A percentile compares a stretch with the other conserved stretches of the same genome.
Evolutionary conservation across 2,329 filamentous ascomycete species (phyloP).

Genomic region (Cercospora nicotianae): DNA sequence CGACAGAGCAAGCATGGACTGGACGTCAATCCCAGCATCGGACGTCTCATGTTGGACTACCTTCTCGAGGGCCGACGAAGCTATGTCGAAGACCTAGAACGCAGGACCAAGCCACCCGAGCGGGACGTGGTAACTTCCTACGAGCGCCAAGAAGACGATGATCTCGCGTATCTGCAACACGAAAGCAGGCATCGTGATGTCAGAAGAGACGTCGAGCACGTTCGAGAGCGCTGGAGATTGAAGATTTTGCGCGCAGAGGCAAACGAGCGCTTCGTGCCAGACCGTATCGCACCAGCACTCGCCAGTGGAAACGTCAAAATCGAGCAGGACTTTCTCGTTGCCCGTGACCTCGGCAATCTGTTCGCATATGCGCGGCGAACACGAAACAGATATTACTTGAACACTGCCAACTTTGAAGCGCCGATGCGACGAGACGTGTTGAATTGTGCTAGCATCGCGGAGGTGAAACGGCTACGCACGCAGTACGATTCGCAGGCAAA

Average conservation of each 20-base stretch:
- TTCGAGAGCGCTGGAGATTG: conserved; percentile 15
- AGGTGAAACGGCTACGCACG: conserved; percentile 12
- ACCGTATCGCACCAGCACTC: conserved; percentile 9
- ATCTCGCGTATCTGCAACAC: conserved; percentile 10
- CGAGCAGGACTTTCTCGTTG: conserved; percentile 18
- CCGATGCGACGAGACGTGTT: conserved; percentile 23
- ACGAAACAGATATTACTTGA: conserved; percentile 17
- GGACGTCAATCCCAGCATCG: conserved; percentile 17
- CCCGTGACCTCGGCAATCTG: conserved; percentile 21
- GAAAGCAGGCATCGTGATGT: neutral
- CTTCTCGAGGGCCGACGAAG: conserved; percentile 24
- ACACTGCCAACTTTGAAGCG: conserved; percentile 10
- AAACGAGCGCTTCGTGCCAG: conserved; percentile 7
- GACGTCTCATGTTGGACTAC: conserved; percentile 29
- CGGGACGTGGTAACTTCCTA: conserved; percentile 8
- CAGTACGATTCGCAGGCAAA: conserved; percentile 18
- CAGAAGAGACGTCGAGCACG: conserved; percentile 11
- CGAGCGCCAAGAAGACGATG: conserved; percentile 12
- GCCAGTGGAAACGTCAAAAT: conserved; percentile 6
- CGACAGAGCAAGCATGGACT: conserved; percentile 6
- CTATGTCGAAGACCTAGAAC: conserved; percentile 19
- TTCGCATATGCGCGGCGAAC: conserved; percentile 19
- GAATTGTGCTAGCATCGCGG: conserved; percentile 2
- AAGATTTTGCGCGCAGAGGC: conserved; percentile 14
- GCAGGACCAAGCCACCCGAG: neutral